Base-by-base conservation (phyloP, 768 basidiomycete species). In the Amanita inopinata region DNA sequence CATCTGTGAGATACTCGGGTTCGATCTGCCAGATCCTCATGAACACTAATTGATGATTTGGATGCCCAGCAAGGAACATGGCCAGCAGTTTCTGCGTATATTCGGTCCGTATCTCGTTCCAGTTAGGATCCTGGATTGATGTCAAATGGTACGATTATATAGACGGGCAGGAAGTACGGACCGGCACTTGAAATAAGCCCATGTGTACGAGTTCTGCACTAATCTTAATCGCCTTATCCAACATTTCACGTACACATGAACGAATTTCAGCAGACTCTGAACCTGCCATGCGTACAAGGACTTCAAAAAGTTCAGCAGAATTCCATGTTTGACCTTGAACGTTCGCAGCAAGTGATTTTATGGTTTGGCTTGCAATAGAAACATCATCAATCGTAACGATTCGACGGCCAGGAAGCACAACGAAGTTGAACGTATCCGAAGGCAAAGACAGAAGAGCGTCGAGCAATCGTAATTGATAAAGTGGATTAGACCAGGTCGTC, bases 251-350 rank as follows among this genome's bases (percentile, higher is more conserved):
- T 19, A 93, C 90, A 50, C 78, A 81, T 45, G 66, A 73, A 18
- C 79, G 74, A 19, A 91, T 78, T 39, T 92, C 88, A 11, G 59
- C 49, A 15, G 70, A 76, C 19, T 89, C 83, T 2, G 80, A 76
- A 46, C 81, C 80, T 2, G 84, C 82, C 40, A 83, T 69, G 44
- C 77, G 73, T n/a, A 94, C 82, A 2, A 97, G 67, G 20, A 91
- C 80, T 59, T 90, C 80, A 51, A 93, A 87, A 31, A 98, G 65
- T 51, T 96, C 90, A 6, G 91, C 65, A 4, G 88, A 91, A 57
- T 98, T 98, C 93, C 93, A 98, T 0, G 89, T 84, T 50, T 88
- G 82, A 2, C 82, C 82, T 58, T 97, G 92, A 22, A 94, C 87
- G 52, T 87, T 90, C 2, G 80, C 81, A 0, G 92, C 91, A 25